These are phyloP conservation scores for Chaetomiaceae sp. DNA, from an alignment of 2,329 filamentous ascomycete genomes.

Conservation along the genomic window DNA sequence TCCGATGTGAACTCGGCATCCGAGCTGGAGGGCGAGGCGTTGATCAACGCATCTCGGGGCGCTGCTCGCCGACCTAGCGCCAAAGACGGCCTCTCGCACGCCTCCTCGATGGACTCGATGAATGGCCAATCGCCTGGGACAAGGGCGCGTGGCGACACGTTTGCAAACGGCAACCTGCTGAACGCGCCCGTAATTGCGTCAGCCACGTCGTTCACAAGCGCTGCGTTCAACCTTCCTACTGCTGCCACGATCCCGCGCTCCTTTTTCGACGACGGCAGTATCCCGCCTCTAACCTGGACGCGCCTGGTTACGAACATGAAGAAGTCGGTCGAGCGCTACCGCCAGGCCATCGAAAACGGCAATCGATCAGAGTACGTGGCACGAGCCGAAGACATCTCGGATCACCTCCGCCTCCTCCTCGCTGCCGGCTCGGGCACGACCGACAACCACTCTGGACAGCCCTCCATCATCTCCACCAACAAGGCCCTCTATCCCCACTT, in stretches of 20 bases:
- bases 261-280: conserved; percentile 86
- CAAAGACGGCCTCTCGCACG: conserved; percentile 71
- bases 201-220: conserved; percentile 58
- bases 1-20: conserved; percentile 79
- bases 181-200: conserved; percentile 50
- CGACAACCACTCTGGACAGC: conserved; percentile 96
- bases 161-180: conserved; percentile 45
- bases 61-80: conserved; percentile 56
- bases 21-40: conserved; percentile 73
- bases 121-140: conserved; percentile 60
- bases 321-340: conserved; percentile 80
- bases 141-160: conserved; percentile 53
- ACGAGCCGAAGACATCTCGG: conserved; percentile 95
- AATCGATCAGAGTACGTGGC: conserved; percentile 87
- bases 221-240: conserved; percentile 52
- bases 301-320: conserved; percentile 90
- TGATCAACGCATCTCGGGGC: conserved; percentile 63
- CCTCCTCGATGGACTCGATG: conserved; percentile 87
- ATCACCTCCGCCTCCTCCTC: conserved; percentile 88
- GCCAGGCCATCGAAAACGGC: conserved; percentile 78
- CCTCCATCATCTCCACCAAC: conserved; percentile 98
- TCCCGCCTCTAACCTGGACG: conserved; percentile 80
- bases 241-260: conserved; percentile 65
- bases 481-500: conserved; percentile 97
- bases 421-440: conserved; percentile 95